Conservation (phyloP, 139 green algal species). For the Chlorella vulgaris region DNA sequence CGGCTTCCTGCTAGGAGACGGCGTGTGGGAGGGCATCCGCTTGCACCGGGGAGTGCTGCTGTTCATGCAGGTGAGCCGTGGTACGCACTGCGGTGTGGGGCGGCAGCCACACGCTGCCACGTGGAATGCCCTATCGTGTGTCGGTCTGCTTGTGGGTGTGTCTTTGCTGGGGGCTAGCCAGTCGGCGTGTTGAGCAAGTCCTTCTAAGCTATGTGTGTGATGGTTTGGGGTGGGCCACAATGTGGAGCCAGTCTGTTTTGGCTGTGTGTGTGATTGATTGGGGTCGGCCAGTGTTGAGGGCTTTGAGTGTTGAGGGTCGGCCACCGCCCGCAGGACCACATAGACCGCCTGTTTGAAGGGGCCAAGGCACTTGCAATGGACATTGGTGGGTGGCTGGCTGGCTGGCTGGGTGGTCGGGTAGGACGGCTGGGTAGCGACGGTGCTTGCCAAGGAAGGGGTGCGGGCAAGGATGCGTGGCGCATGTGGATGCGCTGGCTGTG, state of each 20-base stretch:
- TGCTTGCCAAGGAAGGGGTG: too few species aligned
- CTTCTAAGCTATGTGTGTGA: too few species aligned
- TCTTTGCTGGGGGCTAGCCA: too few species aligned
- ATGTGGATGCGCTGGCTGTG: background rate
- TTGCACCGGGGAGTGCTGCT: slow-evolving; percentile 55
- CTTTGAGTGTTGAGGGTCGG: too few species aligned
- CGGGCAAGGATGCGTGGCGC: too few species aligned
- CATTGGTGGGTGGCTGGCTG: slow-evolving; percentile 37
- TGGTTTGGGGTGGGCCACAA: too few species aligned
- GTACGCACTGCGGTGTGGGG: background rate
- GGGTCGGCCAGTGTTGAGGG: background rate
- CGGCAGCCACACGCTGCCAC: background rate
- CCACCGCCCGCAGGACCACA: slow-evolving; percentile 60
- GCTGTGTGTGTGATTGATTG: background rate
- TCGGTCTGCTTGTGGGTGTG: too few species aligned
- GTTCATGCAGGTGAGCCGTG: slow-evolving; percentile 29
- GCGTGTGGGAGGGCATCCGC: slow-evolving; percentile 72
- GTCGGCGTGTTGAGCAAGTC: too few species aligned
- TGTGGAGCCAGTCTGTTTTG: background rate
- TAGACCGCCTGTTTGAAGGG: slow-evolving; percentile 71
- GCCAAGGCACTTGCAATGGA: slow-evolving; percentile 75
- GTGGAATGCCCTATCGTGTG: background rate
- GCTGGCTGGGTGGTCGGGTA: background rate
- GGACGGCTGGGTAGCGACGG: background rate
- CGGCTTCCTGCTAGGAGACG: slow-evolving; percentile 84